Conservation (phyloP, 106 monocot species). For the Narthecium ossifragum region DNA sequence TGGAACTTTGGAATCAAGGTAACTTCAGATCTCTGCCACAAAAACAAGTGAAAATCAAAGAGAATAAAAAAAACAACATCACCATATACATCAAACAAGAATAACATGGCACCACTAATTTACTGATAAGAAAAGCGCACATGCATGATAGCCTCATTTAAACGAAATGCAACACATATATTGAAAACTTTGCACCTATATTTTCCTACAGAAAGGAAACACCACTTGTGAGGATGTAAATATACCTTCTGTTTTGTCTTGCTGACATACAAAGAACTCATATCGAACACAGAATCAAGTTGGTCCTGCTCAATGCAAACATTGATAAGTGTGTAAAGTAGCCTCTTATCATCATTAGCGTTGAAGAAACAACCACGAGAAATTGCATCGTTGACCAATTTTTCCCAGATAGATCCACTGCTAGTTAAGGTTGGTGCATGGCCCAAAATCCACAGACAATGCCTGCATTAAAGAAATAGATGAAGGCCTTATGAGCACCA, state of each 20-base stretch:
- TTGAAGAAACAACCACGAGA: constrained; percentile 17
- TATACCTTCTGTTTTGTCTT: background rate
- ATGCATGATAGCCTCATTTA: background rate
- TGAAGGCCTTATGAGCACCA: background rate
- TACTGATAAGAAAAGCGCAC: background rate
- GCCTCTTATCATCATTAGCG: constrained; percentile 12
- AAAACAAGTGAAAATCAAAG: background rate
- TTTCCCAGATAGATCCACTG: constrained; percentile 16
- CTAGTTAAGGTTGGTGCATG: constrained; percentile 18
- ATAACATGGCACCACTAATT: no score
- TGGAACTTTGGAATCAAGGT: background rate
- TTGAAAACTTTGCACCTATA: no score
- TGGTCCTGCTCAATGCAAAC: constrained; percentile 11
- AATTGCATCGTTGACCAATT: constrained; percentile 21
- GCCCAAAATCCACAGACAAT: constrained; percentile 34
- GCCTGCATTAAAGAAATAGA: constrained; percentile 5
- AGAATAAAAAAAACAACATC: no score
- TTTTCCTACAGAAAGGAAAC: no score
- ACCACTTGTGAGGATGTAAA: no score
- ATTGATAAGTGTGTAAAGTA: constrained; percentile 9
- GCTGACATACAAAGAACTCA: constrained; percentile 9
- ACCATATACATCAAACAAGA: no score
- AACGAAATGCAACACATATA: background rate
- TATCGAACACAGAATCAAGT: constrained; percentile 12
- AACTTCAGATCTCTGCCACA: background rate